A percentile compares a stretch with the other conserved stretches of the same genome.
phyloP scores from a whole-genome alignment of 495 filamentous ascomycete species.

The Podospora fimiseda region DNA sequence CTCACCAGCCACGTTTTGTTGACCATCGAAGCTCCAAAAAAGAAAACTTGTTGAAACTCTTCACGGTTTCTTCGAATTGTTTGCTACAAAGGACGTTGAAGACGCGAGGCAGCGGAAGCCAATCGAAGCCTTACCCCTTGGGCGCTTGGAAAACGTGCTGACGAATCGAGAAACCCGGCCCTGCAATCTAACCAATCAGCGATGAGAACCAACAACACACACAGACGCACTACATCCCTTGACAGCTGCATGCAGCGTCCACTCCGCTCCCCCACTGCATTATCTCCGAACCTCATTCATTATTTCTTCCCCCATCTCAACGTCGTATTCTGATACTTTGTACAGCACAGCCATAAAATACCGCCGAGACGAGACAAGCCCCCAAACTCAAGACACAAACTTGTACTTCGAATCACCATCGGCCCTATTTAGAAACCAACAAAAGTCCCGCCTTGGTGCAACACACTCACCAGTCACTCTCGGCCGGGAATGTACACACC shows the following conservation, averaged over 20 bases:
- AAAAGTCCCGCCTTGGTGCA: too few species aligned
- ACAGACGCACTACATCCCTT: too few species aligned
- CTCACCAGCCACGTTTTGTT: background rate
- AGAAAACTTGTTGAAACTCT: background rate
- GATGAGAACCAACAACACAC: background rate
- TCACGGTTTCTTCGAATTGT: background rate
- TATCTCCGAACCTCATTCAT: too few species aligned
- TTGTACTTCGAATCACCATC: background rate
- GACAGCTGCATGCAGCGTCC: background rate
- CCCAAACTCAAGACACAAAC: background rate
- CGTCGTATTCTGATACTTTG: too few species aligned
- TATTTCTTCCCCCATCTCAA: too few species aligned
- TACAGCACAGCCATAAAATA: too few species aligned
- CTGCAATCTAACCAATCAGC: background rate
- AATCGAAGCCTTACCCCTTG: background rate
- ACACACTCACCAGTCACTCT: too few species aligned
- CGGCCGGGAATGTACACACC: too few species aligned
- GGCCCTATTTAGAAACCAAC: background rate
- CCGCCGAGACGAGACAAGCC: background rate
- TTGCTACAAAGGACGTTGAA: background rate
- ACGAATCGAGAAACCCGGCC: background rate
- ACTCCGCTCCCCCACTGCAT: too few species aligned
- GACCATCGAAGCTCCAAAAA: background rate
- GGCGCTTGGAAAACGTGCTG: background rate
- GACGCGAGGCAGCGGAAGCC: background rate